phyloP scores from a whole-genome alignment of 2,329 filamentous ascomycete genomes.

The Trichoderma cornu-damae region DNA sequence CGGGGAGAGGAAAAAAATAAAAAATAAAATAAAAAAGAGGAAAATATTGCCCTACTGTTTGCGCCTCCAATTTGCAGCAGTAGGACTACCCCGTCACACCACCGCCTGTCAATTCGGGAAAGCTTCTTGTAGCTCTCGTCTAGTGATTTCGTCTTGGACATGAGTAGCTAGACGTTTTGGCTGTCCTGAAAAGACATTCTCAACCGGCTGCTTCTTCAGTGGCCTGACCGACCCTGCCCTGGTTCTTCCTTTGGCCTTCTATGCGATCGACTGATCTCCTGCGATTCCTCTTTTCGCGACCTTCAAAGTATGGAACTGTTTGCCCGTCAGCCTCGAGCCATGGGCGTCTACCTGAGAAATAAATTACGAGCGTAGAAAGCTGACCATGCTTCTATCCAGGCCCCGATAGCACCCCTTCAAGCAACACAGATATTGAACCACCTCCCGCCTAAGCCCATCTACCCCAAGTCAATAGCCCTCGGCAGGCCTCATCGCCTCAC shows the following conservation, averaged over 20 bases:
- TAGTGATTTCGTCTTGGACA: neutral
- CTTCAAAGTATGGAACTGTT: slow-evolving; percentile 69
- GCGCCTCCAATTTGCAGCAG: neutral
- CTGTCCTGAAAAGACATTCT: slow-evolving; percentile 25
- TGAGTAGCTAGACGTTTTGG: slow-evolving; percentile 23
- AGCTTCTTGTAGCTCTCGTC: slow-evolving; percentile 11
- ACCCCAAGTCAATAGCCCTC: slow-evolving; percentile 18
- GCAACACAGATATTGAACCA: slow-evolving; percentile 1
- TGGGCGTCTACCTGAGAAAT: neutral
- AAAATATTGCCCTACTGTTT: slow-evolving; percentile 10
- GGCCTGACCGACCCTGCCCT: slow-evolving; percentile 16
- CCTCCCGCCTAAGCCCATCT: slow-evolving; percentile 17
- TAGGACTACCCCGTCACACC: neutral
- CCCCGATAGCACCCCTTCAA: slow-evolving; percentile 54
- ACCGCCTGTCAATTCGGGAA: neutral
- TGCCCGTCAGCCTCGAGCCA: neutral
- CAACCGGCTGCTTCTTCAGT: slow-evolving; percentile 16
- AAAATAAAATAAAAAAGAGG: neutral
- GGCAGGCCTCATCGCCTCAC: slow-evolving; percentile 22
- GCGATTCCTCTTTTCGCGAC: slow-evolving; percentile 82
- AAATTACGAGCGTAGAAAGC: neutral
- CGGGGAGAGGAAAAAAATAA: slow-evolving; percentile 1
- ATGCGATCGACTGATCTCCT: slow-evolving; percentile 91
- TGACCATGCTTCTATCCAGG: slow-evolving; percentile 33
- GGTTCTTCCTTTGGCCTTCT: slow-evolving; percentile 47